phyloP scores from a whole-genome alignment of 768 basidiomycete species.

The Cyathus striatus region DNA sequence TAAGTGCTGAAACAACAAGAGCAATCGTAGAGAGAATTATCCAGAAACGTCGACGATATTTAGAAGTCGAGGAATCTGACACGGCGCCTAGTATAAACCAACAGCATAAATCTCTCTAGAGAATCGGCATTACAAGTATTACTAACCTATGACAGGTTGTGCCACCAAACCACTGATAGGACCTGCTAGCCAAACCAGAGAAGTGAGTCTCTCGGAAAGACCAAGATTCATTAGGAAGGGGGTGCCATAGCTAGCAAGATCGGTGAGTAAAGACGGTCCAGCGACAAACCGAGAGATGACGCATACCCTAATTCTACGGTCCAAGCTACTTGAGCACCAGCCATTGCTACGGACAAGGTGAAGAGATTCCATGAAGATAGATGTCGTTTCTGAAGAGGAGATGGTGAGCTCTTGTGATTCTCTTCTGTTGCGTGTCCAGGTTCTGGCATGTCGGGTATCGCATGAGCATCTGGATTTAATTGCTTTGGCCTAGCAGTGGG shows the following conservation, averaged over 20 bases:
- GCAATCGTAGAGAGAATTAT: constrained; percentile 82
- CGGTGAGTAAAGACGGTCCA: constrained; percentile 6
- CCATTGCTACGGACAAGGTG: constrained; percentile 87
- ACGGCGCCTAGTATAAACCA: constrained; percentile 64
- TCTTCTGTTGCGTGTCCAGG: constrained; percentile 8
- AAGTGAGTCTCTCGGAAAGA: constrained; percentile 84
- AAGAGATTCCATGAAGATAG: constrained; percentile 68
- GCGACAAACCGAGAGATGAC: background rate
- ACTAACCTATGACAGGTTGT: constrained; percentile 92
- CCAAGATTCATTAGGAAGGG: constrained; percentile 74
- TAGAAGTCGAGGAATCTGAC: constrained; percentile 89
- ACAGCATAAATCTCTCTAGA: constrained; percentile 23
- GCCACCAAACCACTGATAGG: constrained; percentile 94
- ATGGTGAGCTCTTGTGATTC: constrained; percentile 13
- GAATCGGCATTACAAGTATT: constrained; percentile 4
- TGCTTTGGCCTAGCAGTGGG: constrained; percentile 38
- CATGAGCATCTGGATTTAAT: constrained; percentile 23
- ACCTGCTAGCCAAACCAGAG: constrained; percentile 92
- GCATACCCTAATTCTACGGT: constrained; percentile 89
- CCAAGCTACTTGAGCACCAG: constrained; percentile 93
- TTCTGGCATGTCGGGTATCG: constrained; percentile 10
- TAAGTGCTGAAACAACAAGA: constrained; percentile 71
- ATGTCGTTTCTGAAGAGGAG: constrained; percentile 25
- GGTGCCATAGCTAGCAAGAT: constrained; percentile 77
- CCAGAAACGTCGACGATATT: constrained; percentile 91